Conservation (phyloP, 202 grass and related monocot genomes). For the Cymbopogon flexuosus region DNA sequence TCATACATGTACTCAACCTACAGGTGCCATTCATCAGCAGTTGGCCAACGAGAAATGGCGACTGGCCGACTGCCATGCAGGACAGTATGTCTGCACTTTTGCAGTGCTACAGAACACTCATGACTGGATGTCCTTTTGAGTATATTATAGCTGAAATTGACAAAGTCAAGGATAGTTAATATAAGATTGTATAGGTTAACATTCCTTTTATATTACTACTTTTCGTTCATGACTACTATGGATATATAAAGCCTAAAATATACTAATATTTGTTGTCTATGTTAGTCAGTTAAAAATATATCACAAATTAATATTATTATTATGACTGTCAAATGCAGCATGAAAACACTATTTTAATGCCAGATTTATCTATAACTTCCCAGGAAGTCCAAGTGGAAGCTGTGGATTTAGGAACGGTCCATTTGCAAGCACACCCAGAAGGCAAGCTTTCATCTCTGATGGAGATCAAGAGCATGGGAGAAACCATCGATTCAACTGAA, state of each 20-base stretch:
- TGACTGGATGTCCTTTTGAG: constrained; percentile 7
- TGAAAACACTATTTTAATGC: constrained; percentile 2
- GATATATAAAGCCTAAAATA: neutral
- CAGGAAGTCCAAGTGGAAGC: constrained; percentile 43
- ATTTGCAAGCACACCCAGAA: constrained; percentile 30
- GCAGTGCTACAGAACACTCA: neutral
- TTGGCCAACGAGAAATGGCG: constrained; percentile 13
- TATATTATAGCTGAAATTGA: neutral
- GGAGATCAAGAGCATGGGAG: constrained; percentile 15
- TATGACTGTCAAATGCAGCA: neutral
- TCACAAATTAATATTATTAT: neutral
- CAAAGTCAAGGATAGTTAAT: neutral
- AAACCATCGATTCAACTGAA: constrained; percentile 28
- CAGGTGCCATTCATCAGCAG: constrained; percentile 33
- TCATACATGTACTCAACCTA: constrained; percentile 1
- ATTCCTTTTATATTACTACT: neutral
- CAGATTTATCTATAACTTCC: constrained; percentile 17
- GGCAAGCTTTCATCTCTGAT: constrained; percentile 23
- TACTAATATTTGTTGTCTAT: neutral
- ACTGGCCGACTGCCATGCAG: neutral
- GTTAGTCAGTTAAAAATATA: neutral
- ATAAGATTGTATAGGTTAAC: neutral
- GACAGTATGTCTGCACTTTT: neutral
- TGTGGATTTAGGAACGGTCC: constrained; percentile 8
- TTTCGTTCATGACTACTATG: neutral